Evolutionary conservation across 176 grass and related monocot genomes (phyloP).

Genomic region (Oryza rufipogon): DNA sequence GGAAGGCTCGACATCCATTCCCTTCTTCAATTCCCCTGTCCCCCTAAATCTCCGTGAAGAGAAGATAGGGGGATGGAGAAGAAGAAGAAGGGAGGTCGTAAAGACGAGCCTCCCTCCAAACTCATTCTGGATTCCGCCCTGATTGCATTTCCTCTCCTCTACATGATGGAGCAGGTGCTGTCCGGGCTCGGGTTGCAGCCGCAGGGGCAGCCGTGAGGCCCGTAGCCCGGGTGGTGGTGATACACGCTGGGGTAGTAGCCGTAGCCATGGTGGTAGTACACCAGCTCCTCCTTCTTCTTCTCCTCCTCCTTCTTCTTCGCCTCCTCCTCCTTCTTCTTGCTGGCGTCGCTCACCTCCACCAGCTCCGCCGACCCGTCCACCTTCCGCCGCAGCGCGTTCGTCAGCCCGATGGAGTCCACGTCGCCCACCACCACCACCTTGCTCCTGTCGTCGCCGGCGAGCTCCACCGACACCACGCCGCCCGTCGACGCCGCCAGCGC

Average conservation of each 20-base stretch:
- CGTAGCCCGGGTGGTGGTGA: background rate
- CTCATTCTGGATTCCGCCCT: no score
- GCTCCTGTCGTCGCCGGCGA: conserved; percentile 41
- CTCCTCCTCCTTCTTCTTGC: conserved; percentile 27
- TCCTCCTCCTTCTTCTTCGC: background rate
- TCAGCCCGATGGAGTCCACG: conserved; percentile 55
- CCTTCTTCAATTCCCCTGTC: no score
- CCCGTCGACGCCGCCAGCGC: conserved; percentile 40
- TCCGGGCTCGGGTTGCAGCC: background rate
- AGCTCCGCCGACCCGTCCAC: conserved; percentile 28
- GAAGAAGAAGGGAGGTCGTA: no score
- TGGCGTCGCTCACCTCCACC: conserved; percentile 29
- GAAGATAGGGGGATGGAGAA: no score
- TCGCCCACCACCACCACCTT: conserved; percentile 9
- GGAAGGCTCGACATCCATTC: no score
- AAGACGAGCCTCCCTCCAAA: no score
- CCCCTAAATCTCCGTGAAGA: no score
- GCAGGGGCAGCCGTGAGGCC: background rate
- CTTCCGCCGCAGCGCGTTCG: conserved; percentile 44
- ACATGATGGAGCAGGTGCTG: background rate
- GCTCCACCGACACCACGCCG: conserved; percentile 48
- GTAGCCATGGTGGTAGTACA: background rate
- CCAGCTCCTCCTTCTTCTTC: no score
- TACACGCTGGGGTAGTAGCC: background rate
- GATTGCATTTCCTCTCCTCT: no score